Percentiles rank a stretch among this genome's conserved stretches.
These are phyloP conservation scores for Hygrophila difformis DNA, from an alignment of 257 asterid genomes.

Conservation along the genomic window DNA sequence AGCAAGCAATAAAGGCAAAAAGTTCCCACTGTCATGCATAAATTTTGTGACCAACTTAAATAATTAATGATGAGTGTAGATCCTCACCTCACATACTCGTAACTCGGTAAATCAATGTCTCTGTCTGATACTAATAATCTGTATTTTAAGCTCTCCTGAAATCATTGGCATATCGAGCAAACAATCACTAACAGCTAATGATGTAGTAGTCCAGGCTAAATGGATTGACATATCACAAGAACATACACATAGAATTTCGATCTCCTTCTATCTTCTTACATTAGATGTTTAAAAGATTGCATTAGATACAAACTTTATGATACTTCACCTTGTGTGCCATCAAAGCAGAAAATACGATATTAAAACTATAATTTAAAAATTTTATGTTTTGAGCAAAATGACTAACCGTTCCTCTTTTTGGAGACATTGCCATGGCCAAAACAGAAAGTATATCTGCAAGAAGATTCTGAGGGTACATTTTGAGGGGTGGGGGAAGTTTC, in stretches of 20 bases:
- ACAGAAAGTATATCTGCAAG: slow-evolving; percentile 95
- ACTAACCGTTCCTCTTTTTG: slow-evolving; percentile 92
- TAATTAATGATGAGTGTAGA: background rate
- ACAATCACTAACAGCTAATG: too few relatives aligned
- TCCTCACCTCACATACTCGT: slow-evolving; percentile 88
- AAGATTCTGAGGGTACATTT: slow-evolving; percentile 42
- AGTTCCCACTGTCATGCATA: slow-evolving; percentile 1
- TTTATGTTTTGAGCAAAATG: too few relatives aligned
- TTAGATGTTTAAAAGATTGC: too few relatives aligned
- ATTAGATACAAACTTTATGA: too few relatives aligned
- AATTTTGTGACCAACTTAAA: background rate
- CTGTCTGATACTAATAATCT: slow-evolving; percentile 86
- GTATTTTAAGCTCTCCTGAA: slow-evolving; percentile 93
- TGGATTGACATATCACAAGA: slow-evolving; percentile 5
- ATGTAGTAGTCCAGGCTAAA: too few relatives aligned
- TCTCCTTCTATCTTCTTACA: too few relatives aligned
- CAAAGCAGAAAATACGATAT: too few relatives aligned
- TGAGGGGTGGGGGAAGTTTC: background rate
- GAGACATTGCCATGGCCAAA: slow-evolving; percentile 96
- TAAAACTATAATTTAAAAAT: too few relatives aligned
- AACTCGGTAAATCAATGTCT: slow-evolving; percentile 97
- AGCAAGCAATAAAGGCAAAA: too few relatives aligned
- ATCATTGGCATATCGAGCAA: slow-evolving; percentile 16
- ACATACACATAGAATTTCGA: slow-evolving; percentile 3
- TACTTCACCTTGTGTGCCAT: too few relatives aligned